Evolutionary conservation across 2,329 filamentous ascomycete genomes (phyloP), one percentile per base, ranked within the genome.

Genomic region (Davidsoniella australis): DNA sequence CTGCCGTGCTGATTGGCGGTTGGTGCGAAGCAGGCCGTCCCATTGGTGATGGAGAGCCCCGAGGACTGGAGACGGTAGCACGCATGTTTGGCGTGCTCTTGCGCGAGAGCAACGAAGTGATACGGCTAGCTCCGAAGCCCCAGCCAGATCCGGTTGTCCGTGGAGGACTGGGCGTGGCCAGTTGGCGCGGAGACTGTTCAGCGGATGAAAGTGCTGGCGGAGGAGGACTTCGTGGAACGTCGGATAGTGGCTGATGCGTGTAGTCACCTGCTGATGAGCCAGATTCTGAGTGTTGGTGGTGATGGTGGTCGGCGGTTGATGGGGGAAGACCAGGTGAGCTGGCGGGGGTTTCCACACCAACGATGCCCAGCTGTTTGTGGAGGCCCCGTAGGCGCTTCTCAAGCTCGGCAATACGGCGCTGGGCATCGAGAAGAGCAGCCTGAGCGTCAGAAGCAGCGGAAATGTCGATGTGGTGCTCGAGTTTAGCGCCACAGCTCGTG

Each of bases 381-480:
- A 88, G 71, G 48, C 78, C 64, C 50, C 73, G 71, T 48, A 88
- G 76, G 59, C 87, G 82, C 36, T 73, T 70, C 62, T 87, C 76
- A 41, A 89, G 70, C 57, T 86, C 80, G 54, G 71, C 66, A 58
- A 85, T 80, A 58, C 76, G 71, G 53, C 70, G 66, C 60, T 78
- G 74, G 49, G 77, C 71, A 49, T 67, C 65, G 20, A 52, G 18
- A 14, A 52, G 50, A 16, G 50, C 46, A 6, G 49, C 46, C 40
- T 52, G 49, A 41, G 49, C 49, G 23, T 49, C 50, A 10, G 55
- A 57, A 42, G 54, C 57, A 47, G 50, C 50, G 7, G 50, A 48
- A 20, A 52, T 52, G 18, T 52, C 50, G 20, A 52, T 52, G 50
- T 58, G 50, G 45, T 62, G 51, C 39, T 60, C 59, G 41, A 70